These are phyloP conservation scores for Leccinum sublutescens DNA, from an alignment of 768 basidiomycete genomes.

Conservation along the genomic window DNA sequence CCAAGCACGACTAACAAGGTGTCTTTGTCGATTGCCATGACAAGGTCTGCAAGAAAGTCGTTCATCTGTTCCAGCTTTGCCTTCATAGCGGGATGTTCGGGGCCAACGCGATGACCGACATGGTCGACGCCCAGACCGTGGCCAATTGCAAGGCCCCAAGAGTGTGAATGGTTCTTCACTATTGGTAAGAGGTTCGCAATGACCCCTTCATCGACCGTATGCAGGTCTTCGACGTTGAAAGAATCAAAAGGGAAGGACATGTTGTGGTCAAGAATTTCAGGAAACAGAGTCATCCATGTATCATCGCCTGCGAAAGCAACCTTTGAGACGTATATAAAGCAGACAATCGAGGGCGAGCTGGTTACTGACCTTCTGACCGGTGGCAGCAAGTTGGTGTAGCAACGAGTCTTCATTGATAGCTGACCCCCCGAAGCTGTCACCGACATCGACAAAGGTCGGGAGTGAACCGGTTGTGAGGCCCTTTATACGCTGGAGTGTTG, in stretches of 20 bases:
- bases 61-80: constrained; percentile 90
- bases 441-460: constrained; percentile 94
- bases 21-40: constrained; percentile 74
- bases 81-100: constrained; percentile 82
- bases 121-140: constrained; percentile 97
- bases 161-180: constrained; percentile 46
- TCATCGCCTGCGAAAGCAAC: constrained; percentile 95
- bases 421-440: constrained; percentile 87
- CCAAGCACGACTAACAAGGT: constrained; percentile 90
- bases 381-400: constrained; percentile 62
- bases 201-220: constrained; percentile 93
- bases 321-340: constrained; percentile 36
- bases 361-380: constrained; percentile 55
- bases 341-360: neutral
- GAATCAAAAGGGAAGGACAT: constrained; percentile 89
- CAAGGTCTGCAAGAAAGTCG: constrained; percentile 66
- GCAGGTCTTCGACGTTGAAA: constrained; percentile 97
- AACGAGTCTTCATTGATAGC: constrained; percentile 88
- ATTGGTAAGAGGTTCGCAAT: constrained; percentile 80
- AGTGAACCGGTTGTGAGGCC: constrained; percentile 93
- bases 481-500: constrained; percentile 93
- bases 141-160: constrained; percentile 88
- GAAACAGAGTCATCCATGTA: constrained; percentile 93
- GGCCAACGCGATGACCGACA: constrained; percentile 91
- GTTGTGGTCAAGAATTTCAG: constrained; percentile 65